Conservation (phyloP, 768 basidiomycete genomes). For the Mycena olivaceomarginata region DNA sequence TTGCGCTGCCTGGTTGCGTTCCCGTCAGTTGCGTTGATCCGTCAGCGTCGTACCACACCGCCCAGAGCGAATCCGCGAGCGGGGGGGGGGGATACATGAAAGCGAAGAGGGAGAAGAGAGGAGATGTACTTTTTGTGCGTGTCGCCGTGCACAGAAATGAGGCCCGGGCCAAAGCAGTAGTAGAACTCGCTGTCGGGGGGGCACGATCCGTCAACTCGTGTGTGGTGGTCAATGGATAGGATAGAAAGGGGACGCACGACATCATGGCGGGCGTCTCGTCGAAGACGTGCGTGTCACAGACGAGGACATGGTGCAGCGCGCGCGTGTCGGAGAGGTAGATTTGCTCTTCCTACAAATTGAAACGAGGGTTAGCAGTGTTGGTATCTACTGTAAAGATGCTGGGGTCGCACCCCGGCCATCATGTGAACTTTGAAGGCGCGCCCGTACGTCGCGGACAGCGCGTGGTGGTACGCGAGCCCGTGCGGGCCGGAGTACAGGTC, state of each 20-base stretch:
- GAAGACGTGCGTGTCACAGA: slow-evolving; percentile 24
- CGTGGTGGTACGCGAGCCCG: slow-evolving; percentile 23
- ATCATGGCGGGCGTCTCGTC: slow-evolving; percentile 33
- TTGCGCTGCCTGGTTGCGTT: slow-evolving; percentile 24
- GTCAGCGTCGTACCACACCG: background rate
- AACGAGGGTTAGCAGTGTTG: background rate
- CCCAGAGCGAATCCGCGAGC: too few species aligned
- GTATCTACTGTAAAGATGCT: background rate
- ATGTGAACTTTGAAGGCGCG: slow-evolving; percentile 22
- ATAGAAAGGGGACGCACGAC: slow-evolving; percentile 16
- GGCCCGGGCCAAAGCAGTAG: slow-evolving; percentile 28
- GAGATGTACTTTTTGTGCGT: slow-evolving; percentile 30
- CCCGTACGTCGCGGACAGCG: slow-evolving; percentile 17
- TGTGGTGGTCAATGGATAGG: slow-evolving; percentile 4
- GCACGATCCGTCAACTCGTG: background rate
- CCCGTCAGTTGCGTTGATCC: slow-evolving; percentile 17
- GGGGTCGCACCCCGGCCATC: slow-evolving; percentile 12
- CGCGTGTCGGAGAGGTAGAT: slow-evolving; percentile 26
- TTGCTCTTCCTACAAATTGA: slow-evolving; percentile 22
- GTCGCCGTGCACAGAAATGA: slow-evolving; percentile 19
- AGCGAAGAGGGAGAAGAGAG: too few species aligned
- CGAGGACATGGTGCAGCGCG: slow-evolving; percentile 22
- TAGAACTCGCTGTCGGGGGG: slow-evolving; percentile 22
- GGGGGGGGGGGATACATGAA: too few species aligned
- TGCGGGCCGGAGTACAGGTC: slow-evolving; percentile 19